Evolutionary conservation across 257 asterid species (phyloP).

Genomic region (Solanum virginianum): DNA sequence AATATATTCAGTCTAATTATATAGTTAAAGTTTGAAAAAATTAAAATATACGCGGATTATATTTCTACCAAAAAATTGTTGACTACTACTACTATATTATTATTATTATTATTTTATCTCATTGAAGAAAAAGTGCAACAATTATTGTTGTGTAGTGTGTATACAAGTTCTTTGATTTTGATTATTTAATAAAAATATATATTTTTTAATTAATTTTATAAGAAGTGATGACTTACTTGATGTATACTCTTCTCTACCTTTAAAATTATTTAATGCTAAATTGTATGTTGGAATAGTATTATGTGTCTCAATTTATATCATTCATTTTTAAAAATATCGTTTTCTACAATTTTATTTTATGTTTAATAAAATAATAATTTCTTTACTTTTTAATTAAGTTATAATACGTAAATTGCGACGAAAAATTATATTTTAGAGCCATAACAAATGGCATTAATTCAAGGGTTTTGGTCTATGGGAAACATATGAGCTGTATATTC

Average conservation of each 20-base stretch:
- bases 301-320: not conserved
- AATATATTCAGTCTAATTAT: too few relatives aligned
- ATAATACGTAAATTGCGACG: rapidly evolving
- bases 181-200: not conserved
- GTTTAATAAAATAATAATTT: not conserved
- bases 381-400: not conserved
- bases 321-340: too few relatives aligned
- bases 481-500: not conserved
- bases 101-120: not conserved
- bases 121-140: not conserved
- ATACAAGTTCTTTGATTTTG: not conserved
- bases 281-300: not conserved
- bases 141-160: not conserved
- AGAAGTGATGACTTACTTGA: not conserved
- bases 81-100: not conserved
- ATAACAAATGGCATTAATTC: not conserved
- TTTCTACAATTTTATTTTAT: rapidly evolving
- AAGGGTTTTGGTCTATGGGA: not conserved
- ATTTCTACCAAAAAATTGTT: not conserved
- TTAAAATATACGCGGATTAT: too few relatives aligned
- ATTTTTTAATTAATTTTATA: not conserved
- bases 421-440: not conserved
- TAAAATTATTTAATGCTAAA: not conserved
- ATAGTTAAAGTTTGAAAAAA: too few relatives aligned
- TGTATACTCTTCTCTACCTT: not conserved